Evolutionary conservation across 768 basidiomycete species (phyloP), one percentile per base, ranked within the genome.

Genomic region (Hortiboletus flavorubellus): DNA sequence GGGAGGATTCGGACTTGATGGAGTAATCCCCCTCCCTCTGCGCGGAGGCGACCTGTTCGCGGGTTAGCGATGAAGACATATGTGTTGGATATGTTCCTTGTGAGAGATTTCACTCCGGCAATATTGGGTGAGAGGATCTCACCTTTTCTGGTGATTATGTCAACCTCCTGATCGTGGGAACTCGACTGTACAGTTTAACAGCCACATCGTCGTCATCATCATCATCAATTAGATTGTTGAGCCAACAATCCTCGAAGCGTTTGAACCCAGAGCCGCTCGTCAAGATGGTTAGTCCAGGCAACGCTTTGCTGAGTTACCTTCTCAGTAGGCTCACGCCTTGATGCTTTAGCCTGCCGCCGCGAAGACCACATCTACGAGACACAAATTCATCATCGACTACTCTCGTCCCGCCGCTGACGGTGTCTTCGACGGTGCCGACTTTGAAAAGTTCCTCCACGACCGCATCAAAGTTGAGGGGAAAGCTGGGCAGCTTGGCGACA

Each of bases 391-490:
- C 71, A 80, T 93, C 70, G 91, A 93, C 80, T 93, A 86, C 79
- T 88, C 90, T 47, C 86, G 84, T 61, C 91, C 91, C 57, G 91
- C 90, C 40, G 72, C 76, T 57, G 83, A 84, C 65, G 76, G 75
- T 44, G 77, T 82, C 66, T 83, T 82, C 59, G 83, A 85, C 64
- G 80, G 81, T 46, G 83, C 80, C 58, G 81, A 79, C 55, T 87
- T 80, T 72, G 86, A 87, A 74, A 98, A 97, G 73, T 97, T 86
- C 79, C 81, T 96, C 49, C 91, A 93, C 67, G 93, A 95, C 76
- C 89, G 89, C 65, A 91, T 93, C 68, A 95, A 96, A 80, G 87
- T 96, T 61, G 91, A 93, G 53, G 89, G 89, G 44, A 94, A 94
- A 80, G 80, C 88, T 48, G 94, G 93, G 39, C 88, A 95, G 68